Conservation (phyloP, 2,329 filamentous ascomycete genomes). For the Diaporthe vexans region DNA sequence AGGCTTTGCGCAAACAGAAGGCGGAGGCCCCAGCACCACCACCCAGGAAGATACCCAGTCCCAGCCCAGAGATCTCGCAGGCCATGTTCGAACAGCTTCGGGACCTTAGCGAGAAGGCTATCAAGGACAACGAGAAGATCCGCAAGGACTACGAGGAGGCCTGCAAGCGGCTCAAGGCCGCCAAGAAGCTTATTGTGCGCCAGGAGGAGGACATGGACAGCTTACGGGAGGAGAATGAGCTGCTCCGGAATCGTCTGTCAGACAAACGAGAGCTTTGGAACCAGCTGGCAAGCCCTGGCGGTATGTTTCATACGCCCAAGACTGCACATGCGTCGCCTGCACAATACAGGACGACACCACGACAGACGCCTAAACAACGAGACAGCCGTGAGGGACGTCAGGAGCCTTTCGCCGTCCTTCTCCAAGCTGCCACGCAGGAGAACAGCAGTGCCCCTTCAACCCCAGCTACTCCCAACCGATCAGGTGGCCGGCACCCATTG, state of each 20-base stretch:
- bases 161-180: constrained; percentile 75
- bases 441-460: constrained; percentile 82
- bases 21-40: constrained; percentile 18
- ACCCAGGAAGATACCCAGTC: constrained; percentile 66
- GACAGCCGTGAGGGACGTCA: constrained; percentile 60
- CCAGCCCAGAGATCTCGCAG: constrained; percentile 66
- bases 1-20: constrained; percentile 79
- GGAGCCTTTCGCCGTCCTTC: constrained; percentile 81
- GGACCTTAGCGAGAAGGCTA: constrained; percentile 74
- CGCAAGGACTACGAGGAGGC: constrained; percentile 75
- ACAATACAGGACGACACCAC: constrained; percentile 62
- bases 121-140: constrained; percentile 75
- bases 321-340: constrained; percentile 59
- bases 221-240: constrained; percentile 81
- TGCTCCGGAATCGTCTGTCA: constrained; percentile 85
- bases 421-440: constrained; percentile 85
- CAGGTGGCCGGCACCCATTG: constrained; percentile 61
- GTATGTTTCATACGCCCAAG: constrained; percentile 75
- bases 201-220: constrained; percentile 80
- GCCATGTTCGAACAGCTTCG: constrained; percentile 74
- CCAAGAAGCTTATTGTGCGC: constrained; percentile 83
- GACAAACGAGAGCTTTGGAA: constrained; percentile 92
- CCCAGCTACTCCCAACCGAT: constrained; percentile 65
- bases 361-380: constrained; percentile 64
- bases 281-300: constrained; percentile 81